phyloP scores from a whole-genome alignment of 1,284 basidiomycete genomes.

The Austropuccinia psidii region DNA sequence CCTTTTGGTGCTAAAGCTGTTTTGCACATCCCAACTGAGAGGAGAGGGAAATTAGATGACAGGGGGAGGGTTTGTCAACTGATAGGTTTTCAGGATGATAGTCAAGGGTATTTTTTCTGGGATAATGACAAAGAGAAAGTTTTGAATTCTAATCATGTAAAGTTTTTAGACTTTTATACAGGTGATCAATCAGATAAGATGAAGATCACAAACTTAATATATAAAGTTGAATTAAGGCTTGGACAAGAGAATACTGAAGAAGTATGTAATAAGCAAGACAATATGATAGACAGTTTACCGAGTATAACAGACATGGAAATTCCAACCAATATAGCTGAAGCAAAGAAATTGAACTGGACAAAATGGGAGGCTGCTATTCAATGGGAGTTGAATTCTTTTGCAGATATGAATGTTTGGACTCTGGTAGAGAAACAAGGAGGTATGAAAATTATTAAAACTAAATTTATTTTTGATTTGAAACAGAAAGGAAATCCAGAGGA shows the following conservation, averaged over 20 bases:
- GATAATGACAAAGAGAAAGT: too few species aligned
- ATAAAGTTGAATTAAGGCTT: too few species aligned
- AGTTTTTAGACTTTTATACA: too few species aligned
- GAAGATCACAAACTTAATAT: too few species aligned
- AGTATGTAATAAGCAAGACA: too few species aligned
- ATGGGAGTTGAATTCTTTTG: not conserved
- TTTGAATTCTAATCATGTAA: too few species aligned
- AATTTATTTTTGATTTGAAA: constrained; percentile 28
- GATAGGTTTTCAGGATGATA: not conserved
- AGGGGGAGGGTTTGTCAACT: not conserved
- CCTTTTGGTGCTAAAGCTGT: constrained; percentile 1
- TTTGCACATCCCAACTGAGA: not conserved
- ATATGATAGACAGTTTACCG: too few species aligned
- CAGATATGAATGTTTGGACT: not conserved
- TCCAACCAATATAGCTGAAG: too few species aligned
- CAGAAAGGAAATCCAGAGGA: too few species aligned
- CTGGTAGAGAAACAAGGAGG: not conserved
- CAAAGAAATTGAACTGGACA: not conserved
- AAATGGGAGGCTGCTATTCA: not conserved
- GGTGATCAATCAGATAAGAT: too few species aligned
- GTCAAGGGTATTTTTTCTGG: not conserved
- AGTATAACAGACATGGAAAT: too few species aligned
- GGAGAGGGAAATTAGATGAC: not conserved
- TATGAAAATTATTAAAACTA: not conserved
- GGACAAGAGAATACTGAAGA: too few species aligned